Percentiles rank a stretch among this genome's conserved stretches.
Conservation (phyloP, 2,329 filamentous ascomycete species). For the Teratosphaeria viscida region DNA sequence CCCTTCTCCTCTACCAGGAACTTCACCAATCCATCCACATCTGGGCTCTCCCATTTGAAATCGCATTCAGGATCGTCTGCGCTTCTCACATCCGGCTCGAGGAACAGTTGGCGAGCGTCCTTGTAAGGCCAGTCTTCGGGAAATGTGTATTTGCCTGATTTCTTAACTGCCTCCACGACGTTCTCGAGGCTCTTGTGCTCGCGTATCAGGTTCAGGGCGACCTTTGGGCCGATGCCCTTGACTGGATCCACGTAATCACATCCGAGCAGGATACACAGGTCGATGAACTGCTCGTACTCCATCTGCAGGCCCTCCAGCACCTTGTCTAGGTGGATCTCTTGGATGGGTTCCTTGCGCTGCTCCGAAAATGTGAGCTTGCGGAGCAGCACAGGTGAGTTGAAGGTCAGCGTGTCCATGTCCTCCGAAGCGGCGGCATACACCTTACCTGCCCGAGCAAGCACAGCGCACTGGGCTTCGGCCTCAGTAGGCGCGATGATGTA, state of each 20-base stretch:
- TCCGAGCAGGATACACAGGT: slow-evolving; percentile 92
- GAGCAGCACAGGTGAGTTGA: slow-evolving; percentile 81
- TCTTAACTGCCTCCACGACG: slow-evolving; percentile 70
- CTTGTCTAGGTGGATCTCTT: slow-evolving; percentile 82
- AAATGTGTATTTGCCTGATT: slow-evolving; percentile 68
- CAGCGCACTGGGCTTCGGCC: slow-evolving; percentile 92
- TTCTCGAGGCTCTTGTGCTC: slow-evolving; percentile 83
- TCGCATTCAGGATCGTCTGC: slow-evolving; percentile 83
- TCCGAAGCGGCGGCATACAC: slow-evolving; percentile 95
- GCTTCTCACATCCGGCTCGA: slow-evolving; percentile 74
- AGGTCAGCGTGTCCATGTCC: slow-evolving; percentile 98
- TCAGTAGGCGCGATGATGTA: slow-evolving; percentile 94
- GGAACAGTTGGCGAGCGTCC: slow-evolving; percentile 85
- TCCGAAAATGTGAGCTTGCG: slow-evolving; percentile 94
- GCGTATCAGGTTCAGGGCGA: slow-evolving; percentile 85
- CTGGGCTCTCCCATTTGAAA: slow-evolving; percentile 95
- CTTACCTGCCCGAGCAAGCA: slow-evolving; percentile 78
- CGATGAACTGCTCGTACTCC: slow-evolving; percentile 85
- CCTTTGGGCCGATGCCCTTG: slow-evolving; percentile 84
- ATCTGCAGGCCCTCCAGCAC: slow-evolving; percentile 80
- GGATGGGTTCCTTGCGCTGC: slow-evolving; percentile 93
- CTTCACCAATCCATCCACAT: slow-evolving; percentile 78
- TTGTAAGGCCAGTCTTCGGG: slow-evolving; percentile 96
- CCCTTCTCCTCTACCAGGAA: slow-evolving; percentile 91
- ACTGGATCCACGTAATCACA: slow-evolving; percentile 97